Evolutionary conservation across 805 yeast species (phyloP).

Genomic region (Grigorovia yakushimaensis): DNA sequence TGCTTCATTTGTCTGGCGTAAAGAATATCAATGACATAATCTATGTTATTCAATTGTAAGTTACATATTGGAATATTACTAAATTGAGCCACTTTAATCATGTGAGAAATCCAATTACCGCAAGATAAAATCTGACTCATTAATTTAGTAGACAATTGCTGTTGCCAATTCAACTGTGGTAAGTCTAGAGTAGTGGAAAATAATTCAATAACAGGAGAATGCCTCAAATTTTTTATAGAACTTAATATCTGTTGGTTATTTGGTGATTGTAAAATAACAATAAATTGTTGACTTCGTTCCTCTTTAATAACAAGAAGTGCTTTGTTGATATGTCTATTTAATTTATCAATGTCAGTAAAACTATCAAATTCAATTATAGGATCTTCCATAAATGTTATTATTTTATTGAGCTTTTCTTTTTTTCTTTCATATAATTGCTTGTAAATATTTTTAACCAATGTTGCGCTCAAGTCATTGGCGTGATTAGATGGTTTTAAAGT

Average conservation of each 20-base stretch:
- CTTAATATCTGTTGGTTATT: constrained; percentile 38
- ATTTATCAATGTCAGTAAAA: constrained; percentile 43
- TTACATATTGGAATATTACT: constrained; percentile 84
- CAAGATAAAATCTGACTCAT: constrained; percentile 63
- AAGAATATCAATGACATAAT: constrained; percentile 72
- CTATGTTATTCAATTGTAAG: constrained; percentile 63
- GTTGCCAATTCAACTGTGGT: constrained; percentile 79
- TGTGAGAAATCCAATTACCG: constrained; percentile 61
- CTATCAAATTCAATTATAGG: constrained; percentile 47
- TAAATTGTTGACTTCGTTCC: constrained; percentile 52
- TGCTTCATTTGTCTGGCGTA: constrained; percentile 69
- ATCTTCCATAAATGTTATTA: constrained; percentile 44
- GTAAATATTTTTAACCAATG: constrained; percentile 40
- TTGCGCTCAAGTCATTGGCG: constrained; percentile 40
- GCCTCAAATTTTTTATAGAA: constrained; percentile 37
- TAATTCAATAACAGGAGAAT: constrained; percentile 57
- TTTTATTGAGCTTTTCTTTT: constrained; percentile 35
- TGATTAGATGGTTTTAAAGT: constrained; percentile 57
- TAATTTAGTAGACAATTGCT: constrained; percentile 50
- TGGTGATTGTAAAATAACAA: constrained; percentile 71
- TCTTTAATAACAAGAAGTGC: constrained; percentile 48
- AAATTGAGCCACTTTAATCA: constrained; percentile 56
- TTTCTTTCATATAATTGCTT: constrained; percentile 42
- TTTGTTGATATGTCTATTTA: constrained; percentile 50
- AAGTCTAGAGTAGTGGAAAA: constrained; percentile 46